phyloP scores from a whole-genome alignment of 257 asterid genomes.

The Salvia splendens region DNA sequence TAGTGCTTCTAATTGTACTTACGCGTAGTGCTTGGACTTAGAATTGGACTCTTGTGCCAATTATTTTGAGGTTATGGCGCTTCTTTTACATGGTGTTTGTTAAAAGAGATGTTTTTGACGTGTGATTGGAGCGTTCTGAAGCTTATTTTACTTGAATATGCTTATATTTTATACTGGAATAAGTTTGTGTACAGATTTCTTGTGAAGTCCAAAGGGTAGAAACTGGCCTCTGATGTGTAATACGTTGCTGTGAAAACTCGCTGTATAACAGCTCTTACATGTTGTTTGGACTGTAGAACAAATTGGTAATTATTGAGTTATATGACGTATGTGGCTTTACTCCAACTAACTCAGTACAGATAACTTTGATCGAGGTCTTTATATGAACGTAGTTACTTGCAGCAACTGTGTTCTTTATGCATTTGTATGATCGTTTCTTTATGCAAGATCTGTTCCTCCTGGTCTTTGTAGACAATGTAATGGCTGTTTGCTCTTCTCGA shows the following conservation, averaged over 20 bases:
- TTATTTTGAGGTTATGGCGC: background rate
- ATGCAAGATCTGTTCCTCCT: constrained; percentile 10
- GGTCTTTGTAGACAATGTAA: constrained; percentile 9
- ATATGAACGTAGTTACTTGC: constrained; percentile 17
- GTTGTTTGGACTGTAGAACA: constrained; percentile 4
- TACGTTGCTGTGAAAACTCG: constrained; percentile 22
- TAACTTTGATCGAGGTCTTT: constrained; percentile 11
- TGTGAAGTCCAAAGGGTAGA: background rate
- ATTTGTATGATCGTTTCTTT: constrained; percentile 17
- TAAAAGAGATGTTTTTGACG: background rate
- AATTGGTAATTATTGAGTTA: constrained; percentile 21
- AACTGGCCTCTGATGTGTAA: constrained; percentile 24
- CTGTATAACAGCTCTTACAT: constrained; percentile 6
- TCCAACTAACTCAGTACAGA: constrained; percentile 7
- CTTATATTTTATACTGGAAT: background rate
- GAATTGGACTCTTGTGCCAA: background rate
- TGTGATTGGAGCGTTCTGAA: background rate
- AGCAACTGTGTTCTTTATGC: background rate
- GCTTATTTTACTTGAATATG: constrained; percentile 3
- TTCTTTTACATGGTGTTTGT: constrained; percentile 15
- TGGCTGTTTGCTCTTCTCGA: constrained; percentile 4
- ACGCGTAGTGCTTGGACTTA: background rate
- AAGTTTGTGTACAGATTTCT: constrained; percentile 12
- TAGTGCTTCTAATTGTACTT: background rate
- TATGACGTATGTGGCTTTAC: constrained; percentile 14